Base-by-base conservation (phyloP, 2,329 filamentous ascomycete species). In the Cytospora piceae region DNA sequence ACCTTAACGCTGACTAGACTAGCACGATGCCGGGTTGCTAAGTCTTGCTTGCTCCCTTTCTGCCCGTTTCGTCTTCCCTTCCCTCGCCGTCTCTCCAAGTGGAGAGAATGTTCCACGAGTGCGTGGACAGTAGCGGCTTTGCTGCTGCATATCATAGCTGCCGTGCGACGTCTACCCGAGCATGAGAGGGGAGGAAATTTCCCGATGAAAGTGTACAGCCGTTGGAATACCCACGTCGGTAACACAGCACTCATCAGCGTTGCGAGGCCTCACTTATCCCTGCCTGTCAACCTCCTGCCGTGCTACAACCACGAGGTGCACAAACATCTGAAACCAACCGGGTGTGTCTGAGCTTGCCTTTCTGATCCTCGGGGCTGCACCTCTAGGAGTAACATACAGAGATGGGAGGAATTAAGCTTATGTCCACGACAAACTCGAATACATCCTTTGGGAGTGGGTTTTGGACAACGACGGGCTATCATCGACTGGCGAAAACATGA, bases 161-260 rank as follows among this genome's bases (percentile, higher is more conserved):
- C 62, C 37, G 75, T 77, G 71, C 68, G 53, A 77, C 69, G 69
- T 70, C 69, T 72, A 70, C 70, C 72, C 70, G 73, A 71, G 68
- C 70, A 71, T 70, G 71, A 71, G 71, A 73, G 71, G 71, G 60
- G 56, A 65, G 67, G 61, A 68, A 68, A 69, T 56, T 63, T 68
- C 74, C 76, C 76, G 74, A 74, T 75, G 74, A 70, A 73, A 74
- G 76, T 74, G 73, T 69, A 75, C 72, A 75, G 69, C 75, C 75
- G 75, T 61, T 67, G 57, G 65, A 49, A 60, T 62, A 61, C 70
- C 69, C 70, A 70, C 68, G 67, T 62, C 69, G 68, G 72, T 72
- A 67, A 63, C 69, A 72, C 72, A 63, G 58, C 68, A 53, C 66
- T 65, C 65, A 59, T 64, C 58, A 68, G 56, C 53, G 22, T 39